Evolutionary conservation across 805 yeast genomes (phyloP), one percentile per base, ranked within the genome.

Genomic region (Lachancea mirantina): DNA sequence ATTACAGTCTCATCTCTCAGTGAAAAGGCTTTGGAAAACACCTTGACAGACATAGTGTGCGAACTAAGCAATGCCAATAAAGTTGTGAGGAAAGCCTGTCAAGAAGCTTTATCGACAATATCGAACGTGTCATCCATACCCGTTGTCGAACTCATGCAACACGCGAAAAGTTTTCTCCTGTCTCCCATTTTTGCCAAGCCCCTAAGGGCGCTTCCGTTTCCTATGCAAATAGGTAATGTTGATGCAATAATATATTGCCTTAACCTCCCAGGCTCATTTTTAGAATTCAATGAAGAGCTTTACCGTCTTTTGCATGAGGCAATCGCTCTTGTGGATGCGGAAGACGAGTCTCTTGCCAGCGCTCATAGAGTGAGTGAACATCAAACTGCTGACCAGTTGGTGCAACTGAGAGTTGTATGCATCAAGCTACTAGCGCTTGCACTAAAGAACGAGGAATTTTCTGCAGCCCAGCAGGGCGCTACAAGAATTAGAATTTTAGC

Each of bases 101-200:
- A 84, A 51, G 64, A 71, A 18, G 76, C 89, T 1, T 64, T 92
- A 41, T 54, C 64, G 14, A 73, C 74, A 2, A 64, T 92, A 11
- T 74, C 95, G 0, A 79, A 78, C 9, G 72, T 81, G 0, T 78
- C 94, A 0, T 64, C 65, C 2, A 78, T 78, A 9, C 73, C 94
- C 1, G 68, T 84, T 27, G 72, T 89, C 1, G 72, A 77, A 1
- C 72, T 94, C 46, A 77, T 94, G 57, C 74, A 77, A 4, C 88
- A 89, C 13, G 88, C 94, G 33, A 84, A 87, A 47, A 78, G 76
- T 29, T 74, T 88, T 16, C 63, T 94, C 18, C 61, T 92, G 28
- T 83, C 94, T 1, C 97, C 99, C 5, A 92, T 92, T 14, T 94
- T 92, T 64, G 95, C 95, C 3, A 92, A 92, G 52, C 99, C 99